A percentile compares a stretch with the other conserved stretches of the same genome.
These are phyloP conservation scores for Verticillium nubilum DNA, from an alignment of 2,329 filamentous ascomycete species.

Conservation along the genomic window DNA sequence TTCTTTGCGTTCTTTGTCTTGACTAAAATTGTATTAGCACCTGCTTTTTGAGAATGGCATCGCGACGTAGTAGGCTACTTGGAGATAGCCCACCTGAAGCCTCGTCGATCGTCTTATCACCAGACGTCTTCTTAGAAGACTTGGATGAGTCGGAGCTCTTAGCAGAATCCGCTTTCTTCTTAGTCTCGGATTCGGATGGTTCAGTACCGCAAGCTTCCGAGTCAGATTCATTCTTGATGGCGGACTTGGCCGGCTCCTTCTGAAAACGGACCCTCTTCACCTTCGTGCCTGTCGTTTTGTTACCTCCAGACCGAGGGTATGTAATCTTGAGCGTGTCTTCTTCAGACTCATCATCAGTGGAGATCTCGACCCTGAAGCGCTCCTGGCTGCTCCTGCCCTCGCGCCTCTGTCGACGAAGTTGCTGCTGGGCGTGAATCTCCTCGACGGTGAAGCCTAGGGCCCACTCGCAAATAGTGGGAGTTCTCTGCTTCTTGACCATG, in stretches of 20 bases:
- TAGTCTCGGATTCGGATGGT: conserved; percentile 7
- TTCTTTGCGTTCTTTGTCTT: conserved; percentile 17
- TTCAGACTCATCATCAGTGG: conserved; percentile 47
- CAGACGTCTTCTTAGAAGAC: conserved; percentile 4
- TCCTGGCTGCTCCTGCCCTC: conserved; percentile 12
- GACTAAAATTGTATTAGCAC: neutral
- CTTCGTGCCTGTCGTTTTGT: conserved; percentile 4
- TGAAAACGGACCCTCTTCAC: conserved; percentile 40
- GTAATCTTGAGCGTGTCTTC: conserved; percentile 42
- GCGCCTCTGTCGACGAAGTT: conserved; percentile 6
- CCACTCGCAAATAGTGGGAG: conserved; percentile 31
- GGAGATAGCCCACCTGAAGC: neutral
- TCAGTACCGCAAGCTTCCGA: conserved; percentile 12
- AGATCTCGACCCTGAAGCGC: conserved; percentile 34
- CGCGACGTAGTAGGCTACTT: neutral
- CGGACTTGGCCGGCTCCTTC: conserved; percentile 26
- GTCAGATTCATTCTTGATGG: conserved; percentile 25
- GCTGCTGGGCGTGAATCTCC: conserved; percentile 13
- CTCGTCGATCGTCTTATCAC: neutral
- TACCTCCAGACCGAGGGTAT: conserved; percentile 34
- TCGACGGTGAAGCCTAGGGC: conserved; percentile 30
- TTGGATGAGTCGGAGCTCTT: conserved; percentile 2
- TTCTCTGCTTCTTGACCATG: conserved; percentile 5
- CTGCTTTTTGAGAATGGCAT: too few relatives aligned
- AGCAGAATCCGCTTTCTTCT: neutral